Evolutionary conservation across 2,329 filamentous ascomycete species (phyloP), one percentile per base, ranked within the genome.

Genomic region (Emmonsiellopsis sp.): DNA sequence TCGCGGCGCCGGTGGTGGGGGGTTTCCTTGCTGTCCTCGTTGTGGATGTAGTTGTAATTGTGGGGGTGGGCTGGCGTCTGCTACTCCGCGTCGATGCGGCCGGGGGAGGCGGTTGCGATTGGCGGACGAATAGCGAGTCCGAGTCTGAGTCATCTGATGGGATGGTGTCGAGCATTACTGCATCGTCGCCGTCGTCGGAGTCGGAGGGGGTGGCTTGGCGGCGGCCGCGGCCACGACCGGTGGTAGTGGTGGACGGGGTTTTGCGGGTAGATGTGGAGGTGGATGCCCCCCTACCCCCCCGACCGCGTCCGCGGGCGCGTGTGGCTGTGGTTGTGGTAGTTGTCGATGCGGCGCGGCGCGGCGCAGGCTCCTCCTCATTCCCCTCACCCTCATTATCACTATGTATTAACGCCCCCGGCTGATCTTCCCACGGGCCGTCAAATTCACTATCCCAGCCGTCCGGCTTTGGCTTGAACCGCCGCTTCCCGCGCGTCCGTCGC

Each of bases 371-470:
- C 54, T 78, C 73, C 11, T 70, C 65, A 13, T 75, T 73, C 34
- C 75, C 72, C 11, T 74, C 74, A 13, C 75, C 78, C 16, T 74
- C 73, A 56, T 79, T 71, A 16, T 74, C 67, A n/a, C 79, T 76
- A 2, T 72, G 72, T 44, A 83, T 76, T 5, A 83, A 68, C 1
- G 85, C 87, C 7, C 81, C 84, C 0, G 87, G 82, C 55, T 89
- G 83, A 47, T 93, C 86, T 56, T 86, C 86, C 91, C 92, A 97
- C 50, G 79, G 78, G 0, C 91, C 93, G 49, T 95, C 86, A 30
- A 91, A 74, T 59, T 97, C 92, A n/a, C 83, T 88, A 64, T 97
- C 89, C 90, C 91, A 97, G 2, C 77, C 78, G 9, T 82, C 79
- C 1, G 92, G 92, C 66, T 84, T 88, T 0, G 88, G 84, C 65